Conservation (phyloP, 2,329 filamentous ascomycete genomes). For the Aspergillus felis region DNA sequence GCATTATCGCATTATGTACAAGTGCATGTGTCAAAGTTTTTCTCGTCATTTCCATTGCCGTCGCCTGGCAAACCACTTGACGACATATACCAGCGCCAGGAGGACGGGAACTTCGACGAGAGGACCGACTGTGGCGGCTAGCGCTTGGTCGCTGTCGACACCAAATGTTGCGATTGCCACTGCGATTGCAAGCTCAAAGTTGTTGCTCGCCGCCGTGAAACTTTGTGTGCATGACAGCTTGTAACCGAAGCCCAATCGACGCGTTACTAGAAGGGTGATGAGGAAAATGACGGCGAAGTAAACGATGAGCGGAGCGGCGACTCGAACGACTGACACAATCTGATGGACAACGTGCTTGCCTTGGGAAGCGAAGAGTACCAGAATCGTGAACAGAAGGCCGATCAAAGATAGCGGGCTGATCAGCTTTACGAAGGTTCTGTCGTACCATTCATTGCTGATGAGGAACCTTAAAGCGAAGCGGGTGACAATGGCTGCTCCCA, state of each 20-base stretch:
- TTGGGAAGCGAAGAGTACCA: slow-evolving; percentile 81
- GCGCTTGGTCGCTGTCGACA: slow-evolving; percentile 69
- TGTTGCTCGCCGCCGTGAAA: slow-evolving; percentile 87
- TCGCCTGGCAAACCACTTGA: slow-evolving; percentile 41
- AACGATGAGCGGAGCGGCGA: slow-evolving; percentile 74
- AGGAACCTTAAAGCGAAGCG: slow-evolving; percentile 58
- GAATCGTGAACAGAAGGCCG: slow-evolving; percentile 80
- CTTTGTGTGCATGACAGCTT: slow-evolving; percentile 69
- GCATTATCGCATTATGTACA: not conserved
- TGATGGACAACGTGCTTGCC: slow-evolving; percentile 73
- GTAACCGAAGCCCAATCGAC: slow-evolving; percentile 70
- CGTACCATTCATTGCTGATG: slow-evolving; percentile 59
- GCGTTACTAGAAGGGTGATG: slow-evolving; percentile 59
- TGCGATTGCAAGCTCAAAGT: slow-evolving; percentile 88
- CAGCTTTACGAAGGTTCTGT: slow-evolving; percentile 65
- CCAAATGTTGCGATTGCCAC: slow-evolving; percentile 81
- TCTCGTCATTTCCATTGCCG: slow-evolving; percentile 18
- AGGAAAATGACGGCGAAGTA: slow-evolving; percentile 78
- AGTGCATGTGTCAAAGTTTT: not conserved
- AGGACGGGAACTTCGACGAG: slow-evolving; percentile 83
- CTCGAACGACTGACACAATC: slow-evolving; percentile 75
- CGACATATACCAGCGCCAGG: slow-evolving; percentile 70
- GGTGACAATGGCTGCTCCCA: slow-evolving; percentile 75
- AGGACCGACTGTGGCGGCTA: slow-evolving; percentile 79
- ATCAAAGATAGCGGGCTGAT: slow-evolving; percentile 72